Base-by-base conservation (phyloP, 2,329 filamentous ascomycete species). In the Penicillium brevicompactum region DNA sequence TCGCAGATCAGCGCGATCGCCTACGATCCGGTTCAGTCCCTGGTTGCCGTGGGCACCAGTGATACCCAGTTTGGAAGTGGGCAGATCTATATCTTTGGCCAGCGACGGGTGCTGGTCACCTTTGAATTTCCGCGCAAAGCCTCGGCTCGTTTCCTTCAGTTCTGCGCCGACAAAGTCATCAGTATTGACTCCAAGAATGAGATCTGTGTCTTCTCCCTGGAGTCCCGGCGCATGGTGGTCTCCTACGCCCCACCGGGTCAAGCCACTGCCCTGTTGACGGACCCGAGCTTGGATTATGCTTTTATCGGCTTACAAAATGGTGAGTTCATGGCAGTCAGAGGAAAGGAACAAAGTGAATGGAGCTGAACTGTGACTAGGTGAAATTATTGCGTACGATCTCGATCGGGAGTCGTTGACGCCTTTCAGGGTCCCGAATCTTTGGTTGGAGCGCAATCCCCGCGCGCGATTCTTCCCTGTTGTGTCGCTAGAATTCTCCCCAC, bases 241-340 rank as follows among this genome's bases (percentile, higher is more conserved):
- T 86, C 85, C 32, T 88, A 92, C 69, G 85, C 89, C 4, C 87
- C 91, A 9, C 90, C 91, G 0, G 92, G 91, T 5, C 82, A 86
- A 46, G 90, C 92, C 18, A 87, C 85, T 13, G 83, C 85, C 31
- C 71, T 97, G 66, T 82, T 89, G 54, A 92, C 89, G 7, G 94
- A 99, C 70, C 91, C 93, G 0, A 90, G 91, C 77, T 80, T 99
- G 57, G 94, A 99, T 73, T 99, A 95, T 86, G 91, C 88, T 37
- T 88, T 99, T 58, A 79, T 97, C 43, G 94, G 92, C 11, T 78
- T 92, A 59, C 86, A 90, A 60, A 90, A 84, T 67, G 92, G 81
- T 82, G 62, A 31, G 72, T 71, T 16, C 40, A 38, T 18, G 24
- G 8, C 24, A 31, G 51, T 5, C 5, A 4, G 14, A n/a, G n/a